phyloP scores from a whole-genome alignment of 495 filamentous ascomycete genomes.

The Corynascus novoguineensis region DNA sequence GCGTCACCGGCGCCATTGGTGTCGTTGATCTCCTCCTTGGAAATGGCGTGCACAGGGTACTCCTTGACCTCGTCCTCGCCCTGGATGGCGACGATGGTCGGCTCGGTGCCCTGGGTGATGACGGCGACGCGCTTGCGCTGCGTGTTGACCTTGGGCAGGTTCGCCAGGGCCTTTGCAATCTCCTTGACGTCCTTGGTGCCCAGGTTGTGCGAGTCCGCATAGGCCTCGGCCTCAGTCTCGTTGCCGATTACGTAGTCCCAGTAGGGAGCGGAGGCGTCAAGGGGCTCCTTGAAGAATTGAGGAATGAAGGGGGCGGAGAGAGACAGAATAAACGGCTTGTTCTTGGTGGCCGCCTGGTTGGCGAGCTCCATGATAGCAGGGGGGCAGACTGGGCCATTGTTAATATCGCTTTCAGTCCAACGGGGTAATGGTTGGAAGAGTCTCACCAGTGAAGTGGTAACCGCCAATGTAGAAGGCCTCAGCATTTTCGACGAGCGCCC shows the following conservation, averaged over 20 bases:
- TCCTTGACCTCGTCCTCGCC: slow-evolving; percentile 65
- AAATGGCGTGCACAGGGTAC: slow-evolving; percentile 73
- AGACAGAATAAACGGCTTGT: slow-evolving; percentile 88
- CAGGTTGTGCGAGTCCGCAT: slow-evolving; percentile 71
- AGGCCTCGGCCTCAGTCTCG: slow-evolving; percentile 85
- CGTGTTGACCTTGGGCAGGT: slow-evolving; percentile 84
- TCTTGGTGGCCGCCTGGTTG: slow-evolving; percentile 77
- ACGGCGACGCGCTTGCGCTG: slow-evolving; percentile 74
- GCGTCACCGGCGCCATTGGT: slow-evolving; percentile 97
- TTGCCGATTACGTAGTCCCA: slow-evolving; percentile 97
- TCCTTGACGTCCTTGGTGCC: slow-evolving; percentile 70
- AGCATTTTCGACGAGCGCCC: slow-evolving; percentile 82
- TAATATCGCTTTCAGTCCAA: background rate
- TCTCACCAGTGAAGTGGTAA: slow-evolving; percentile 54
- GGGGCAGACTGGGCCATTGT: slow-evolving; percentile 67
- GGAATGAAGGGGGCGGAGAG: slow-evolving; percentile 92
- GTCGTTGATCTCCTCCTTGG: slow-evolving; percentile 73
- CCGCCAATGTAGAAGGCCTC: slow-evolving; percentile 89
- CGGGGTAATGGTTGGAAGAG: background rate
- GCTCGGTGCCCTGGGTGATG: slow-evolving; percentile 88
- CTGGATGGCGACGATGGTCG: slow-evolving; percentile 73
- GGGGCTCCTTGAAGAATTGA: slow-evolving; percentile 94
- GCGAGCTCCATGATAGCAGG: slow-evolving; percentile 82
- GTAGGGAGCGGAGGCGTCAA: slow-evolving; percentile 79
- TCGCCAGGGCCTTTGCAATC: slow-evolving; percentile 80